Conservation (phyloP, 192 early-diverging fungal genomes). For the Mortierella hygrophila region DNA sequence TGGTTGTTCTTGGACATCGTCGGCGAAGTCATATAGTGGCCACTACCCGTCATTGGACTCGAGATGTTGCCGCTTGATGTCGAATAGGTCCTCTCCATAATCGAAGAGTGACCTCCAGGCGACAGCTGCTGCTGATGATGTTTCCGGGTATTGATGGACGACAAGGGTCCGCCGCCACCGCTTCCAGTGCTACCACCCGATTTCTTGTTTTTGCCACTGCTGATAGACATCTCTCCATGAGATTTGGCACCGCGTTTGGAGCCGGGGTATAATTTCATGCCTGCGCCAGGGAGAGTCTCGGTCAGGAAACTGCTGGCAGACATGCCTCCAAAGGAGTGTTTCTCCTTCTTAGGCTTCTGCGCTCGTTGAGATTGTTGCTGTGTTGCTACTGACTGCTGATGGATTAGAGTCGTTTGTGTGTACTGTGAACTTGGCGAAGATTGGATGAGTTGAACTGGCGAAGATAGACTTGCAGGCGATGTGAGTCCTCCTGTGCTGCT, state of each 20-base stretch:
- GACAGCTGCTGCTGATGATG: conserved; percentile 29
- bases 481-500: conserved; percentile 31
- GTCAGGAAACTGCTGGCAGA: conserved; percentile 50
- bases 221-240: conserved; percentile 37
- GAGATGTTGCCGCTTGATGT: conserved; percentile 38
- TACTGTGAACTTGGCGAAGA: conserved; percentile 22
- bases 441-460: conserved; percentile 33
- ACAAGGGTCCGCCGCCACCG: conserved; percentile 20
- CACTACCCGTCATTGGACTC: conserved; percentile 27
- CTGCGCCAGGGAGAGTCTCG: conserved; percentile 39
- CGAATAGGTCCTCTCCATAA: conserved; percentile 28
- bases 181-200: conserved; percentile 16
- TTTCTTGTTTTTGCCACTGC: conserved; percentile 30
- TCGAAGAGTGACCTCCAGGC: conserved; percentile 15
- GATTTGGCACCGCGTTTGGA: conserved; percentile 45
- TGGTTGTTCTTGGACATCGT: conserved; percentile 40
- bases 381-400: conserved; percentile 3
- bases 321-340: conserved; percentile 50
- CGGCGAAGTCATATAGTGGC: conserved; percentile 36
- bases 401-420: not conserved
- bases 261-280: conserved; percentile 48
- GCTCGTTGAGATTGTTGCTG: conserved; percentile 15
- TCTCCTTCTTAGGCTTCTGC: conserved; percentile 45
- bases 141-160: conserved; percentile 44
- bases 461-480: conserved; percentile 33